Evolutionary conservation across 2,329 filamentous ascomycete genomes (phyloP), one percentile per base, ranked within the genome.

Genomic region (Penicillium sp.): DNA sequence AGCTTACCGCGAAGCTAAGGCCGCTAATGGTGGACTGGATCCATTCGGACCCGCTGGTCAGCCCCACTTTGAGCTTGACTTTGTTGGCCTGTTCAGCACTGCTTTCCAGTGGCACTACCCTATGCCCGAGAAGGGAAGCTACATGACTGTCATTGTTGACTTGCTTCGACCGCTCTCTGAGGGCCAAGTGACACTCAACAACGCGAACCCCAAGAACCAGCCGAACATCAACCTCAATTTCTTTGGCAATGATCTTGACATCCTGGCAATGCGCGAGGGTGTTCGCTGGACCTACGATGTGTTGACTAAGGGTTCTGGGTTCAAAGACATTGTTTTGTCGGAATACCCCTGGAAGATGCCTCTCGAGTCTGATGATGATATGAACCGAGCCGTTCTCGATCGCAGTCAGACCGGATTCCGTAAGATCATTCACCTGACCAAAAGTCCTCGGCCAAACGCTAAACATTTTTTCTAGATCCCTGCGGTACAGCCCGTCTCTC

Each of bases 271-370:
- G 71, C 79, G 82, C 27, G 82, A 85, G 64, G 83, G 83, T 16
- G 75, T 85, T 13, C 75, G 81, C n/a, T 83, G 76, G 65, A 73
- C 75, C 6, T 80, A 75, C 45, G 82, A 87, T 58, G 70, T 87
- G 16, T 60, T 87, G 2, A 81, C 73, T 36, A 80, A 77, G 10
- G 83, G 83, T 2, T 79, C 81, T 2, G 82, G 79, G 1, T 80
- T 87, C 69, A 83, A 73, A 60, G 72, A 75, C 42, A 59, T 75
- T 16, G 58, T 74, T 36, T 54, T 61, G 2, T 56, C 48, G 3
- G 72, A 75, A 75, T 87, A 86, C 62, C 84, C 84, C 0, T 86
- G 82, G 82, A 70, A 76, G 0, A 84, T 87, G 81, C 83, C 83
- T 0, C 74, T 79, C 3, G 62, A 81, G 13, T 77, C 75, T 1